phyloP scores from a whole-genome alignment of 768 basidiomycete genomes.

The Tricholoma saponaceum region DNA sequence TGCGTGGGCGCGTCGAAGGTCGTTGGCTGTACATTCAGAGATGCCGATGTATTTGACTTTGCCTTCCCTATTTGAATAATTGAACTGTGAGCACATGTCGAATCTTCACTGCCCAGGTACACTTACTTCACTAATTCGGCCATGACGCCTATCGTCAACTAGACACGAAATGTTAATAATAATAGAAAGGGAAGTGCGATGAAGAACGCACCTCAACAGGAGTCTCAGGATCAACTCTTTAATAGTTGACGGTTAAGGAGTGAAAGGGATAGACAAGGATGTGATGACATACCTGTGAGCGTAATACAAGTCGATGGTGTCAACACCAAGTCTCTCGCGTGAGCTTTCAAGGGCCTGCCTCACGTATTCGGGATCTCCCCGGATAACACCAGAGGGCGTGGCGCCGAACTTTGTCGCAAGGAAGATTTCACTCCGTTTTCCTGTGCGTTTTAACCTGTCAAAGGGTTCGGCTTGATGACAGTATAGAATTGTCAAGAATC shows the following conservation, averaged over 20 bases:
- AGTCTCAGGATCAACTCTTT: constrained; percentile 35
- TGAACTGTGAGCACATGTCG: too few relatives aligned
- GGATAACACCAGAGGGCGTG: too few relatives aligned
- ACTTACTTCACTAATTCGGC: constrained; percentile 32
- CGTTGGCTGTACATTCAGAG: constrained; percentile 41
- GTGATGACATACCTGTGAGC: constrained; percentile 20
- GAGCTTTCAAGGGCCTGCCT: constrained; percentile 29
- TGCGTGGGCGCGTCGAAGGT: constrained; percentile 44
- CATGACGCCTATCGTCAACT: constrained; percentile 11
- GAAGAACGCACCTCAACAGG: constrained; percentile 40
- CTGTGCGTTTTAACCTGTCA: not conserved
- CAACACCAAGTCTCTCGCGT: constrained; percentile 28
- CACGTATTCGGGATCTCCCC: constrained; percentile 29
- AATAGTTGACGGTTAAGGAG: constrained; percentile 9
- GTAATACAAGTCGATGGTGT: constrained; percentile 36
- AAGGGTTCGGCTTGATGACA: too few relatives aligned
- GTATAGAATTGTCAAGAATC: too few relatives aligned
- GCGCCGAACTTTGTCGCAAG: not conserved
- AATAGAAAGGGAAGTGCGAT: not conserved
- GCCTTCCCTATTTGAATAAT: constrained; percentile 3
- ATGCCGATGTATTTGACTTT: constrained; percentile 45
- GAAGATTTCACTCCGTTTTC: not conserved
- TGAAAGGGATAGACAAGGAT: constrained; percentile 3
- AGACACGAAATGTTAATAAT: constrained; percentile 6
- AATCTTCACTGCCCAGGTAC: too few relatives aligned